Percentiles rank a stretch among this genome's conserved stretches.
These are phyloP conservation scores for Naegleria gruberi DNA, from an alignment of 208 protist genomes.

Conservation along the genomic window DNA sequence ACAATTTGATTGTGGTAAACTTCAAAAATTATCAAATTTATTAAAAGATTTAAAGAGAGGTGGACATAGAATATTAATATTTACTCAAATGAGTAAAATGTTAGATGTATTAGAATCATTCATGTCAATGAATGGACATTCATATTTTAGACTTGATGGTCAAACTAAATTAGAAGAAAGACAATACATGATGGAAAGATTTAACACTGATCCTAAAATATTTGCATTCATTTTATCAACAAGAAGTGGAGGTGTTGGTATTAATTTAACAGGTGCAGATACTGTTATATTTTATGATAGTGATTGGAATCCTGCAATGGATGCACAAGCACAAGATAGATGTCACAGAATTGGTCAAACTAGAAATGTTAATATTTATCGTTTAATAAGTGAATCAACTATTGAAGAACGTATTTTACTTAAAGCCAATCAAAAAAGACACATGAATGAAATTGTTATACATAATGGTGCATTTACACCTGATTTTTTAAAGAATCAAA, in stretches of 20 bases:
- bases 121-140: constrained; percentile 68
- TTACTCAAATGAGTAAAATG: constrained; percentile 95
- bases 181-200: constrained; percentile 79
- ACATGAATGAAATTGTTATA: constrained; percentile 86
- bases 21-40: constrained; percentile 74
- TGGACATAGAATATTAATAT: constrained; percentile 83
- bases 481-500: constrained; percentile 44
- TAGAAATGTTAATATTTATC: constrained; percentile 88
- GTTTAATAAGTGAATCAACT: constrained; percentile 82
- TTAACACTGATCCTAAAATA: constrained; percentile 78
- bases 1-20: constrained; percentile 92
- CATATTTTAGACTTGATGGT: constrained; percentile 90
- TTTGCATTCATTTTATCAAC: constrained; percentile 96
- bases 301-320: constrained; percentile 98
- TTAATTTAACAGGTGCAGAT: constrained; percentile 86
- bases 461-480: constrained; percentile 77
- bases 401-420: constrained; percentile 92
- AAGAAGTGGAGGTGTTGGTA: constrained; percentile 46
- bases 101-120: constrained; percentile 95
- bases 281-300: constrained; percentile 99
- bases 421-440: constrained; percentile 84
- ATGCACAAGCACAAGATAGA: constrained; percentile 92
- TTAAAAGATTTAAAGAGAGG: constrained; percentile 61
- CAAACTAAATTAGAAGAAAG: constrained; percentile 71
- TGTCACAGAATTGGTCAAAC: constrained; percentile 96